A percentile compares a stretch with the other conserved stretches of the same genome.
Evolutionary conservation across 768 basidiomycete genomes (phyloP).

Genomic region (Neoboletus magnificus): DNA sequence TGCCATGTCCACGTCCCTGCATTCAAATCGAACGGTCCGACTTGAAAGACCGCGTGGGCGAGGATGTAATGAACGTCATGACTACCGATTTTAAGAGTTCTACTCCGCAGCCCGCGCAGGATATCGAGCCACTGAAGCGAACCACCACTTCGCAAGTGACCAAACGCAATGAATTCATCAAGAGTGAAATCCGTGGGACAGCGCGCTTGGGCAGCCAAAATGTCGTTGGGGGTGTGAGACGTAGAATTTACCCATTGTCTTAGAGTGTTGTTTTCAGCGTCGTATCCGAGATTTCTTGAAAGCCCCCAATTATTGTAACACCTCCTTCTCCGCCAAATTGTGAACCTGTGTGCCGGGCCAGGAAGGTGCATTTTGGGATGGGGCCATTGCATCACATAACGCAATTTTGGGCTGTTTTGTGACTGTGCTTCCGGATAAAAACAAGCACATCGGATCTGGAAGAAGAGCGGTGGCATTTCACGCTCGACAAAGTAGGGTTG

Average conservation of each 20-base stretch:
- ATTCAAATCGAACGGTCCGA: constrained; percentile 25
- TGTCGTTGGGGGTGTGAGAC: not conserved
- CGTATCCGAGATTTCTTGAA: not conserved
- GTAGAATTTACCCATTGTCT: not conserved
- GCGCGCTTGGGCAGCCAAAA: not conserved
- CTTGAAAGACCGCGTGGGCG: not conserved
- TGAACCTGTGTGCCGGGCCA: too few relatives aligned
- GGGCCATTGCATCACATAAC: not conserved
- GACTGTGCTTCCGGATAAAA: not conserved
- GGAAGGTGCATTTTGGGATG: too few relatives aligned
- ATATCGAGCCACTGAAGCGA: not conserved
- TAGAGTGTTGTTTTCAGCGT: rapidly evolving
- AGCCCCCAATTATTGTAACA: too few relatives aligned
- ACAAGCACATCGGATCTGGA: not conserved
- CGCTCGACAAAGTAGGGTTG: not conserved
- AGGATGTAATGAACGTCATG: not conserved
- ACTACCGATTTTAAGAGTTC: not conserved
- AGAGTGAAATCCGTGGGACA: not conserved
- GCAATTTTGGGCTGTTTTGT: not conserved
- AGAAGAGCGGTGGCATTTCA: not conserved
- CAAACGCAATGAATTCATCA: not conserved
- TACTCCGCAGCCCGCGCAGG: not conserved
- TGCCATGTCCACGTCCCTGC: not conserved
- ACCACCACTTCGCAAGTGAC: not conserved
- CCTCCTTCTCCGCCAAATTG: too few relatives aligned